Evolutionary conservation across 148 eudicot species (phyloP).

Genomic region (Polygonum aviculare): DNA sequence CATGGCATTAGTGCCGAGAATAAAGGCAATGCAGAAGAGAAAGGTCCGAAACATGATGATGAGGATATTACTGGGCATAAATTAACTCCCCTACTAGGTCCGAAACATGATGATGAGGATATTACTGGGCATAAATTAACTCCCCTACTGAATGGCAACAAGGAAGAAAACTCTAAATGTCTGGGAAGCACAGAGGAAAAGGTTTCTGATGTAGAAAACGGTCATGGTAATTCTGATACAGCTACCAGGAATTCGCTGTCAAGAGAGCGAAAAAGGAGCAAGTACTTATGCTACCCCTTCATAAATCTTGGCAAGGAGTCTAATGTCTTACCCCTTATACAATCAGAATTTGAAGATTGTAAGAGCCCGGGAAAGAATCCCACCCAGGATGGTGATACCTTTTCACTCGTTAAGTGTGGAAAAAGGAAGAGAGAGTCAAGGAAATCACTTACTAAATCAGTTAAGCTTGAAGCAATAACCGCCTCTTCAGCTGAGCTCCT

Average conservation of each 20-base stretch:
- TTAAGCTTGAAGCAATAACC: background rate
- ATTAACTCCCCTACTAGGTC: background rate
- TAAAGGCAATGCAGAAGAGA: background rate
- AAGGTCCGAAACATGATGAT: background rate
- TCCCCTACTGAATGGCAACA: background rate
- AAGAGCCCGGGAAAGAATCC: background rate
- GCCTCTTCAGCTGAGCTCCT: conserved; percentile 46
- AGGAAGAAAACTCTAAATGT: background rate
- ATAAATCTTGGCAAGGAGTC: conserved; percentile 1
- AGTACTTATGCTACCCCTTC: conserved; percentile 1
- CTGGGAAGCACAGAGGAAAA: background rate
- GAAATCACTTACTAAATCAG: background rate
- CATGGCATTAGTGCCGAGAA: background rate
- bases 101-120: background rate
- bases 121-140: background rate
- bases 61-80: background rate
- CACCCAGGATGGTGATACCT: background rate
- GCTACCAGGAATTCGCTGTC: background rate
- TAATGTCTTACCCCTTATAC: background rate
- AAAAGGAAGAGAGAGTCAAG: conserved; percentile 2
- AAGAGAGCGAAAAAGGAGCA: conserved; percentile 6
- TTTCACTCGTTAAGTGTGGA: background rate
- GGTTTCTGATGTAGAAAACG: background rate
- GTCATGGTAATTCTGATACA: background rate
- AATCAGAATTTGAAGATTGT: conserved; percentile 2